A percentile compares a stretch with the other conserved stretches of the same genome.
These are phyloP conservation scores for Sporothrix luriei DNA, from an alignment of 2,329 filamentous ascomycete species.

Conservation along the genomic window DNA sequence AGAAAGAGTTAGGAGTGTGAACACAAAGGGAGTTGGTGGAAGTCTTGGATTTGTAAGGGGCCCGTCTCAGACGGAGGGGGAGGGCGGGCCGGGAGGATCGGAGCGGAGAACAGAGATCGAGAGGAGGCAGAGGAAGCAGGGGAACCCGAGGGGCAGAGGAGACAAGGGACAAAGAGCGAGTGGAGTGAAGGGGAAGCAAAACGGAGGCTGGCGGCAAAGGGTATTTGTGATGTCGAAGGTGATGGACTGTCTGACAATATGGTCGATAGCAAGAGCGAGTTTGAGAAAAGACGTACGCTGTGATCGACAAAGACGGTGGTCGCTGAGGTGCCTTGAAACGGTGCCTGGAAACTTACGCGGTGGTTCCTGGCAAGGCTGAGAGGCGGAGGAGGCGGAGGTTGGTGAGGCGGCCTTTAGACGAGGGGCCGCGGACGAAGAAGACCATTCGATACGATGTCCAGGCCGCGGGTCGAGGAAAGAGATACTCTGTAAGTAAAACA, in stretches of 20 bases:
- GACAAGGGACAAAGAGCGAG: neutral
- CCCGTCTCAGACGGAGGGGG: neutral
- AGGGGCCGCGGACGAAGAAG: slow-evolving; percentile 2
- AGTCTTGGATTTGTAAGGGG: slow-evolving; percentile 19
- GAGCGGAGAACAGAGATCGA: slow-evolving; percentile 7
- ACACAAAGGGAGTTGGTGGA: too few species aligned
- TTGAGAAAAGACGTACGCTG: neutral
- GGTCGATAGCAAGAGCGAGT: neutral
- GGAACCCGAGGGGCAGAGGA: neutral
- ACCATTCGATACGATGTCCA: slow-evolving; percentile 7
- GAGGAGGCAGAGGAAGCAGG: neutral
- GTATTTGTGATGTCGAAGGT: neutral
- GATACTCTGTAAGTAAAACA: slow-evolving; percentile 13
- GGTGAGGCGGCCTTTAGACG: neutral
- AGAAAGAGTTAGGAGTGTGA: neutral
- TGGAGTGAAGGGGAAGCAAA: neutral
- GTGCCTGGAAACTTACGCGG: too few species aligned
- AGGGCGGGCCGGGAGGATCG: slow-evolving; percentile 9
- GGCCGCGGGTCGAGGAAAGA: neutral
- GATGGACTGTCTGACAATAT: neutral
- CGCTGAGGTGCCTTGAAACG: neutral
- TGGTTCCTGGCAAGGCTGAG: slow-evolving; percentile 15
- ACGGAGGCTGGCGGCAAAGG: neutral
- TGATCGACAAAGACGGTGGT: neutral
- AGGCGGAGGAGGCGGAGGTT: neutral